Evolutionary conservation across 176 grass and related monocot genomes (phyloP).

Genomic region (Aechmea fasciata): DNA sequence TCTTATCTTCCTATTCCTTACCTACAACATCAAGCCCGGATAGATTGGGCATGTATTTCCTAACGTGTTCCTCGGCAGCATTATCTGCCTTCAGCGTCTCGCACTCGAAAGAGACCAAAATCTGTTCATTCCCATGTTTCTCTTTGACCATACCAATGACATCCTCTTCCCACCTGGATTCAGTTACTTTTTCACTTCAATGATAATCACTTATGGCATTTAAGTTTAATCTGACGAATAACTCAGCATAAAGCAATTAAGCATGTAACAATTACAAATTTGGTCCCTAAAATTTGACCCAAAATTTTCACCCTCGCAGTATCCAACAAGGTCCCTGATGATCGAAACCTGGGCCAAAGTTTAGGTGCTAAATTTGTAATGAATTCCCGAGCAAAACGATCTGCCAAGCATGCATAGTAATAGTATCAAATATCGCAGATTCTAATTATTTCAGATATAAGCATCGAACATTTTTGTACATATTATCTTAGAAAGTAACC

Average conservation of each 20-base stretch:
- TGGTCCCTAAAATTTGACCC: no score
- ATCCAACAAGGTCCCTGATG: no score
- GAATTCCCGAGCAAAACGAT: neutral
- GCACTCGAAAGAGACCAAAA: conserved; percentile 61
- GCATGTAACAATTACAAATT: no score
- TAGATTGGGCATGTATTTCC: conserved; percentile 77
- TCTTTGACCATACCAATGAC: conserved; percentile 68
- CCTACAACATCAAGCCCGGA: conserved; percentile 62
- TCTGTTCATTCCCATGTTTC: conserved; percentile 44
- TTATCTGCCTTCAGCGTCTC: conserved; percentile 76
- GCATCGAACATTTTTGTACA: neutral
- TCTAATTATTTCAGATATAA: neutral
- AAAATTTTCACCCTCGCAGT: no score
- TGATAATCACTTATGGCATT: neutral
- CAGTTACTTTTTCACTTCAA: neutral
- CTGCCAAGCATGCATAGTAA: neutral
- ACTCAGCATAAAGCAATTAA: no score
- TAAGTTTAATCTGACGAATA: neutral
- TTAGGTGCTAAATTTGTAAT: no score
- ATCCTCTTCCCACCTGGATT: conserved; percentile 69
- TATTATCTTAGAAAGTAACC: neutral
- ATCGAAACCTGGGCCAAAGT: no score
- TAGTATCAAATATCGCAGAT: neutral
- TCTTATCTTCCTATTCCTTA: conserved; percentile 28
- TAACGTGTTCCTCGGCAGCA: conserved; percentile 73